phyloP scores from a whole-genome alignment of 495 filamentous ascomycete genomes.

The Penicillium psychrofluorescens region DNA sequence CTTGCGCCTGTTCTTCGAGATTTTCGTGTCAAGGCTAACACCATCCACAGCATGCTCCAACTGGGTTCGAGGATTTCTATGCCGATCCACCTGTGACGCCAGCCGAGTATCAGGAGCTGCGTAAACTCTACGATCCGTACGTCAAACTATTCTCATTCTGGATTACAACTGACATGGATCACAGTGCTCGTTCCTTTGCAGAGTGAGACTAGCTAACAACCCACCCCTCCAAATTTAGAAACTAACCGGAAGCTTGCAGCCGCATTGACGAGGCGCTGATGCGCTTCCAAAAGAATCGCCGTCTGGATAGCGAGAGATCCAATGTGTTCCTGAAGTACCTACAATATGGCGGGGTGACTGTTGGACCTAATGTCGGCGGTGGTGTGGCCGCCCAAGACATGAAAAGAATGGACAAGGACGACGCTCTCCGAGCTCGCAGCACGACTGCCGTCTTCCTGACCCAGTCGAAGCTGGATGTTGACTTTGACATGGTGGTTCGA shows the following conservation, averaged over 20 bases:
- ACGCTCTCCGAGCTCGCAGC: slow-evolving; percentile 45
- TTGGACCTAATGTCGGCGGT: slow-evolving; percentile 59
- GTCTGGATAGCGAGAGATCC: slow-evolving; percentile 53
- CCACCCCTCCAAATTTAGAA: not conserved
- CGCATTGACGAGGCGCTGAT: slow-evolving; percentile 84
- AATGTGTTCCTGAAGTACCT: slow-evolving; percentile 74
- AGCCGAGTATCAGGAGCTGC: slow-evolving; percentile 53
- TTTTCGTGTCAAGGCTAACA: not conserved
- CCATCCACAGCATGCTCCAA: slow-evolving; percentile 32
- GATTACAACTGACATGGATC: not conserved
- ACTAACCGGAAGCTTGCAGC: slow-evolving; percentile 21
- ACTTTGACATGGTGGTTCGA: slow-evolving; percentile 69
- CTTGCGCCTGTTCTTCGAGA: too few relatives aligned
- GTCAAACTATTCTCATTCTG: not conserved
- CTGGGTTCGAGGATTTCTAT: slow-evolving; percentile 67
- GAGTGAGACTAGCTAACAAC: slow-evolving; percentile 21
- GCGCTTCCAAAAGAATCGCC: slow-evolving; percentile 68
- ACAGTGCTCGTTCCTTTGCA: slow-evolving; percentile 28
- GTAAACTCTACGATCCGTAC: slow-evolving; percentile 42
- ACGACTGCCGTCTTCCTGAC: slow-evolving; percentile 20
- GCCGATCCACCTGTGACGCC: slow-evolving; percentile 73
- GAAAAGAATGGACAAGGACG: slow-evolving; percentile 49
- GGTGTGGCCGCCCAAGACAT: slow-evolving; percentile 46
- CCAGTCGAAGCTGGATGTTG: slow-evolving; percentile 55
- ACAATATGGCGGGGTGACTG: slow-evolving; percentile 72